phyloP scores from a whole-genome alignment of 495 filamentous ascomycete genomes.

The Aspergillus leporis region DNA sequence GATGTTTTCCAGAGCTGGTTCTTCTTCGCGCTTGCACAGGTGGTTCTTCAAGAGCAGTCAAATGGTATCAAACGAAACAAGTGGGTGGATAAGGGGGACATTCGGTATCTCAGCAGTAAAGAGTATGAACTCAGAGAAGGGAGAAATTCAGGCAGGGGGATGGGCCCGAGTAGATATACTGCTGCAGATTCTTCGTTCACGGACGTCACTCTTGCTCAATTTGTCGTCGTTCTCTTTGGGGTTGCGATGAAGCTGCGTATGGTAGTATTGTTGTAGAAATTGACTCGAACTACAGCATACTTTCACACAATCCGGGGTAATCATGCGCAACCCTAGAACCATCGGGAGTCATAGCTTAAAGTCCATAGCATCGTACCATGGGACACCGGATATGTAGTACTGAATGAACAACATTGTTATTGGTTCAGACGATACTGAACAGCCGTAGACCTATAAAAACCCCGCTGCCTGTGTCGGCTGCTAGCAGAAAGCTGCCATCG shows the following conservation, averaged over 20 bases:
- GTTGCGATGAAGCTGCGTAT: too few relatives aligned
- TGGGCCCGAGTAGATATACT: not conserved
- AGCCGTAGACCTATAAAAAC: too few relatives aligned
- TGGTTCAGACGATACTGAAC: too few relatives aligned
- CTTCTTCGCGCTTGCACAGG: not conserved
- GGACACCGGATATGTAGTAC: too few relatives aligned
- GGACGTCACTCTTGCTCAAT: not conserved
- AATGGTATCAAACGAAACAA: slow-evolving; percentile 2
- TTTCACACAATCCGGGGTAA: not conserved
- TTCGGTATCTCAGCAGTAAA: not conserved
- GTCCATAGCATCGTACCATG: not conserved
- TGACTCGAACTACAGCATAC: not conserved
- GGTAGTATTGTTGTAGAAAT: not conserved
- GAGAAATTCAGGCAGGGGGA: not conserved
- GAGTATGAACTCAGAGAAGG: not conserved
- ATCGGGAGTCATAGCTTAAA: not conserved
- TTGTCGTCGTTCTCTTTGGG: not conserved
- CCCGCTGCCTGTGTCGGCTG: not conserved
- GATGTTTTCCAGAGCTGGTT: not conserved
- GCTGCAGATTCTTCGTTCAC: too few relatives aligned
- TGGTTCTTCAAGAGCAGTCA: not conserved
- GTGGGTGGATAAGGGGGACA: not conserved
- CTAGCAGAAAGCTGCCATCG: not conserved
- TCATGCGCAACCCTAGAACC: not conserved
- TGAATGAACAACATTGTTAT: too few relatives aligned